phyloP scores from a whole-genome alignment of 129 eudicot species.

The Helianthus annuus region DNA sequence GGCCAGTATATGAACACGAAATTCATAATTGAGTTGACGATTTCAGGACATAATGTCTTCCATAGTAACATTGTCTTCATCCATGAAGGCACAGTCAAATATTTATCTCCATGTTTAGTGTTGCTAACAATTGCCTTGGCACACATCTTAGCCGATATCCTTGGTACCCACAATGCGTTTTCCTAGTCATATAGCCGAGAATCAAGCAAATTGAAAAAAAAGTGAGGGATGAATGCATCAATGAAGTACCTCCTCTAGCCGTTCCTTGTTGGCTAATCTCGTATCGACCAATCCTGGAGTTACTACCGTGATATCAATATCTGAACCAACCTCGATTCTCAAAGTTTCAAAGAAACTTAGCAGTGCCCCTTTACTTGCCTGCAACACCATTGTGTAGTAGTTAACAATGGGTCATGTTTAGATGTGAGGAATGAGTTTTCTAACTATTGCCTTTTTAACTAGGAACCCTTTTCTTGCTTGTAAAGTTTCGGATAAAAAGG shows the following conservation, averaged over 20 bases:
- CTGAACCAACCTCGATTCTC: constrained; percentile 28
- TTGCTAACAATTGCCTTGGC: constrained; percentile 61
- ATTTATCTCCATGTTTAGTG: constrained; percentile 56
- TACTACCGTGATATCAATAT: constrained; percentile 14
- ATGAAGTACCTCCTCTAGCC: constrained; percentile 16
- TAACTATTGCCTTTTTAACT: too few relatives aligned
- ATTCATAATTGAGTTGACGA: constrained; percentile 40
- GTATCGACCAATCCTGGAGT: constrained; percentile 32
- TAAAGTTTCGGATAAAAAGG: too few relatives aligned
- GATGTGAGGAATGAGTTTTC: too few relatives aligned
- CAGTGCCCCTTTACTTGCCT: constrained; percentile 34
- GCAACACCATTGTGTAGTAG: not conserved
- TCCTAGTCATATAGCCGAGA: constrained; percentile 26
- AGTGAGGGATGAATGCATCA: not conserved
- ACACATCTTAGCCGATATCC: constrained; percentile 31
- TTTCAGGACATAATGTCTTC: constrained; percentile 50
- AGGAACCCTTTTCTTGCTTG: too few relatives aligned
- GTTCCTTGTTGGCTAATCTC: constrained; percentile 2
- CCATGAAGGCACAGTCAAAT: constrained; percentile 64
- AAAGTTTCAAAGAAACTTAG: constrained; percentile 36
- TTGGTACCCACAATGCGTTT: constrained; percentile 39
- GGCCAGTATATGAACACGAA: constrained; percentile 33
- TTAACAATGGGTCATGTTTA: not conserved
- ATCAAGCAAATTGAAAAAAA: not conserved
- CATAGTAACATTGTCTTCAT: constrained; percentile 29